Evolutionary conservation across 1,284 basidiomycete genomes (phyloP).

Genomic region (Leccinum subrobustum): DNA sequence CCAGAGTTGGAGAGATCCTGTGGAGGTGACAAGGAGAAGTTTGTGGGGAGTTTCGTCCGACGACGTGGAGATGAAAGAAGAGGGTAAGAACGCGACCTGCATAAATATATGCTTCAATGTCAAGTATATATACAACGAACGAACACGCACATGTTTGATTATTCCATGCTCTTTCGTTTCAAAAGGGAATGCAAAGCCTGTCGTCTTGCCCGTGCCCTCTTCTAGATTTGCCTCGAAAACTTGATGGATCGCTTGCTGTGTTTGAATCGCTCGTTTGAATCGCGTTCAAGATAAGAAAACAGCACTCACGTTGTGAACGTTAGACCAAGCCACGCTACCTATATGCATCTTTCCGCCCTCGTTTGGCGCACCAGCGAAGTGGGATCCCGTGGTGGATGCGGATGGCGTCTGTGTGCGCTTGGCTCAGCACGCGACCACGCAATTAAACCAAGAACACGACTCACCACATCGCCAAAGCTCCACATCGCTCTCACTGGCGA

Average conservation of each 20-base stretch:
- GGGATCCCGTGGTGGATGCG: slow-evolving; percentile 42
- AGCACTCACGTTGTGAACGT: slow-evolving; percentile 49
- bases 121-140: background rate
- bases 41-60: slow-evolving; percentile 40
- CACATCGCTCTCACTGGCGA: slow-evolving; percentile 48
- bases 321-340: slow-evolving; percentile 74
- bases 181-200: slow-evolving; percentile 70
- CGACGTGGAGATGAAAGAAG: slow-evolving; percentile 21
- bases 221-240: slow-evolving; percentile 56
- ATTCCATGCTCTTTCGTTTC: slow-evolving; percentile 72
- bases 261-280: background rate
- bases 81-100: slow-evolving; percentile 58
- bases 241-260: slow-evolving; percentile 53
- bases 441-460: slow-evolving; percentile 21
- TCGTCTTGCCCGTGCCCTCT: slow-evolving; percentile 55
- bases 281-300: slow-evolving; percentile 3
- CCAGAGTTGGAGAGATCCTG: slow-evolving; percentile 81
- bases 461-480: slow-evolving; percentile 60
- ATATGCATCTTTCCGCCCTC: slow-evolving; percentile 59
- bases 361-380: slow-evolving; percentile 64
- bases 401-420: slow-evolving; percentile 36
- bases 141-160: slow-evolving; percentile 59
- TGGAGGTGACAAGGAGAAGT: slow-evolving; percentile 68
- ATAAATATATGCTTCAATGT: background rate
- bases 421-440: slow-evolving; percentile 4